Conservation (phyloP, 2,329 filamentous ascomycete species). For the Thielaviopsis populi region DNA sequence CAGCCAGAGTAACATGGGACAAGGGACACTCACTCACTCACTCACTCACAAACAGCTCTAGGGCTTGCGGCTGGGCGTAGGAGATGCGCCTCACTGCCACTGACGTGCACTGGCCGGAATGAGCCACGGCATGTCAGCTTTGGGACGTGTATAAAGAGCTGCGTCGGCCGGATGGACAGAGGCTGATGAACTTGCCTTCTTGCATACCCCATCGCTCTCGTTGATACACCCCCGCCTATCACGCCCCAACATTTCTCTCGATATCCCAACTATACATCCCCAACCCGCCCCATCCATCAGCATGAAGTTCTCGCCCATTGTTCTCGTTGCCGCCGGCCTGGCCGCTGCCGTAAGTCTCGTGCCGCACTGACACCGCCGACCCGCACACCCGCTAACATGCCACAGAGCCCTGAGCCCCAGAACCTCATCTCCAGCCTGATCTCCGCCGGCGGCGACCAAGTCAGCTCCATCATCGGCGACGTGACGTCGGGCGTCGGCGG, state of each 20-base stretch:
- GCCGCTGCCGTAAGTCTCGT: slow-evolving; percentile 22
- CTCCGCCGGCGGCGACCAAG: slow-evolving; percentile 14
- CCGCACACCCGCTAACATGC: not conserved
- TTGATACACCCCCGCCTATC: not conserved
- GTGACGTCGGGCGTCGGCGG: slow-evolving; percentile 9
- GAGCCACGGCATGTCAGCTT: not conserved
- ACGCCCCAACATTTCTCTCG: not conserved
- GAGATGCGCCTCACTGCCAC: too few relatives aligned
- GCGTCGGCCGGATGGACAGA: not conserved
- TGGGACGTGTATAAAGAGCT: not conserved
- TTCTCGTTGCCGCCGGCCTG: slow-evolving; percentile 22
- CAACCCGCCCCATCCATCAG: slow-evolving; percentile 10
- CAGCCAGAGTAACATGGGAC: not conserved
- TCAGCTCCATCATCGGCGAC: slow-evolving; percentile 12
- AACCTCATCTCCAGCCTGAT: slow-evolving; percentile 12
- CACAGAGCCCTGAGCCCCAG: slow-evolving; percentile 7
- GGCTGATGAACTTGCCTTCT: too few relatives aligned
- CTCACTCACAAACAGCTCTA: too few relatives aligned
- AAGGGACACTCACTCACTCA: too few relatives aligned
- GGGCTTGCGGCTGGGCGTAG: too few relatives aligned
- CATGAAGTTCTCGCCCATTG: slow-evolving; percentile 27
- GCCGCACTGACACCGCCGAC: not conserved
- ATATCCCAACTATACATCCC: not conserved
- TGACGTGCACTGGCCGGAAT: not conserved
- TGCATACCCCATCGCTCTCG: too few relatives aligned